Base-by-base conservation (phyloP, 192 early-diverging fungal genomes). In the Dissophora ornata region DNA sequence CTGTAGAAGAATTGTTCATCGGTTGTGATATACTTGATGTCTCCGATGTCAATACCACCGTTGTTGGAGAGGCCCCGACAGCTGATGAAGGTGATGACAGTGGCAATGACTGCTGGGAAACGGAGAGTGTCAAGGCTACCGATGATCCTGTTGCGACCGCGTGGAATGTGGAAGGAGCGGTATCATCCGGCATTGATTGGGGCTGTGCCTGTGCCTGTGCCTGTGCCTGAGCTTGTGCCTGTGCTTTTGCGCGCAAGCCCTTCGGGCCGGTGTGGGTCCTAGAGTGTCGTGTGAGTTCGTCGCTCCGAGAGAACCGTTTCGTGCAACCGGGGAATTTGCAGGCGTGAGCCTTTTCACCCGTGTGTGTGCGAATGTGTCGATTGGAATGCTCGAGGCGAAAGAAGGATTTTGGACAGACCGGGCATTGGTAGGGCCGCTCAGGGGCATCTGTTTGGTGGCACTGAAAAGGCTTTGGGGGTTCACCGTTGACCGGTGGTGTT, bases 321-420 rank as follows among this genome's bases (percentile, higher is more conserved):
- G 87, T 86, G 77, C 94, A 95, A 51, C 90, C 90, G 16, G 88
- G 82, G 53, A 87, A 87, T 40, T 85, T 87, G 75, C 94, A 95
- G 18, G 83, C 80, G 67, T 93, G 90, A 9, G 94, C 92, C 57
- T 90, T 89, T 80, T 95, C 94, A 40, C 94, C 94, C 1, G 94
- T 95, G 65, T 95, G 94, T 2, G 90, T 93, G 61, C 91, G 87
- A 41, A 91, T 88, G 70, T 95, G 94, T 42, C 91, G 86, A n/a
- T 89, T 92, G 75, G 90, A 89, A 75, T 93, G 92, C 68, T 92
- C 92, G 15, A 91, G 81, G 34, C 92, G 89, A 45, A 81, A 88
- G 74, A 93, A 93, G 16, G 86, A 85, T 81, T 88, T 90, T 26
- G 85, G 81, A 79, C 92, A 93, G 69, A 90, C 82, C 1, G 87